Percentiles rank a stretch among this genome's conserved stretches.
phyloP scores from a whole-genome alignment of 1,139 yeast species.

The Debaryomyces singareniensis region DNA sequence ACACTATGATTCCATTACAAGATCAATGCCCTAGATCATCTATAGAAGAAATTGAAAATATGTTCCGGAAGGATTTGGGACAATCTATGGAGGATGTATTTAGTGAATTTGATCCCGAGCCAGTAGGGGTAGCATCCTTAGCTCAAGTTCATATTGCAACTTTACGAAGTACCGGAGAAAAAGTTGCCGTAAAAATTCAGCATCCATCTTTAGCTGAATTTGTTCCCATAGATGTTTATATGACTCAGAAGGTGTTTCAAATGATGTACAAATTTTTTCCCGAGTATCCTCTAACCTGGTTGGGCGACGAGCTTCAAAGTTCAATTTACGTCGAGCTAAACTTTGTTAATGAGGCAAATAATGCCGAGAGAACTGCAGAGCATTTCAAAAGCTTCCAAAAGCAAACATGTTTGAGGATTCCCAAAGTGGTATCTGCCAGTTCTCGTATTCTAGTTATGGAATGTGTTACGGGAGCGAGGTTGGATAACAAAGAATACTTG shows the following conservation, averaged over 20 bases:
- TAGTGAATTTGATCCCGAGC: constrained; percentile 57
- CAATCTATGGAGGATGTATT: constrained; percentile 59
- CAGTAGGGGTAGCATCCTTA: constrained; percentile 91
- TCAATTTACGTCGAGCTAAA: constrained; percentile 87
- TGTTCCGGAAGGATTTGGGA: constrained; percentile 68
- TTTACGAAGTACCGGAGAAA: constrained; percentile 52
- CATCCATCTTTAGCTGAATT: constrained; percentile 85
- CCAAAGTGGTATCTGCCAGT: constrained; percentile 61
- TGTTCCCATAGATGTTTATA: constrained; percentile 80
- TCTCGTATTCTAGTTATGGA: constrained; percentile 84
- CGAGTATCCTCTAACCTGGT: constrained; percentile 88
- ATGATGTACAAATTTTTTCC: constrained; percentile 80
- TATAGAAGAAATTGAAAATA: constrained; percentile 54
- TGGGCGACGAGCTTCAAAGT: constrained; percentile 82
- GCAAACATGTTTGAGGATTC: constrained; percentile 74
- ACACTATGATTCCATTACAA: constrained; percentile 88
- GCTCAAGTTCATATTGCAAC: constrained; percentile 92
- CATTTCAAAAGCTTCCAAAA: constrained; percentile 54
- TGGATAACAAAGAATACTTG: constrained; percentile 69
- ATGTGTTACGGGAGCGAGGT: constrained; percentile 71
- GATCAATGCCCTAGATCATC: constrained; percentile 85
- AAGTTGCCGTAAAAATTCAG: constrained; percentile 90
- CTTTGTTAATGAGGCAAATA: constrained; percentile 79
- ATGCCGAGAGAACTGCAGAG: constrained; percentile 61
- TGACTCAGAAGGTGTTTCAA: constrained; percentile 72